Evolutionary conservation across 805 yeast genomes (phyloP), one percentile per base, ranked within the genome.

Genomic region (Wickerhamiella galacta): DNA sequence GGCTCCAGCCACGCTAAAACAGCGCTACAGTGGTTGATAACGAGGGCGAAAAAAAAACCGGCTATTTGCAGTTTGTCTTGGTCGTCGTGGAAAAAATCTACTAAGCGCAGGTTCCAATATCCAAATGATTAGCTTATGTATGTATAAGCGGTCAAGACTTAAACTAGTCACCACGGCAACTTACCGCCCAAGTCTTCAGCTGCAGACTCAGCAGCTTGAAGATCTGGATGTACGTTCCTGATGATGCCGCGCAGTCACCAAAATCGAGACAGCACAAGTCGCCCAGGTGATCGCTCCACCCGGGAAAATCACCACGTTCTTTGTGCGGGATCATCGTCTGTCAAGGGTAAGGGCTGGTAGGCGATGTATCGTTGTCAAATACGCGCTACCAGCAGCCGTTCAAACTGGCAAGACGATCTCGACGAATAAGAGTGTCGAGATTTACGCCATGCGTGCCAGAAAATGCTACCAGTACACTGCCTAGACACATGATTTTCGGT

Each of bases 1-100:
- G 4, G 28, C 28, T 6, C 28, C 28, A 14, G 12, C 28, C 12
- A 14, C 28, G 18, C 28, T 25, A 25, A 16, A 25, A 25, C 28
- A 25, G 28, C 11, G 28, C 17, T 14, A 8, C 12, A 6, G 28
- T 6, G 12, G 28, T 6, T 6, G 28, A 9, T 8, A 8, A 6
- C 8, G 9, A 15, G 16, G 14, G 8, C 8, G 26, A 9, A 6
- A 9, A 10, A 23, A 23, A 6, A 23, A 14, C 14, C 26, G 28
- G 18, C 18, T 18, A 25, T 6, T 4, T 14, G 16, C 28, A 25
- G 28, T 25, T 25, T 25, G 28, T 25, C 28, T 25, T 15, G 28
- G 28, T 8, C 4, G 28, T 16, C 28, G 17, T 15, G 6, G 6
- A 8, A 14, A n/a, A 8, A 12, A 23, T 9, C 14, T 10, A 8